Evolutionary conservation across 2,329 filamentous ascomycete species (phyloP).

Genomic region (Verticillium nonalfalfae): DNA sequence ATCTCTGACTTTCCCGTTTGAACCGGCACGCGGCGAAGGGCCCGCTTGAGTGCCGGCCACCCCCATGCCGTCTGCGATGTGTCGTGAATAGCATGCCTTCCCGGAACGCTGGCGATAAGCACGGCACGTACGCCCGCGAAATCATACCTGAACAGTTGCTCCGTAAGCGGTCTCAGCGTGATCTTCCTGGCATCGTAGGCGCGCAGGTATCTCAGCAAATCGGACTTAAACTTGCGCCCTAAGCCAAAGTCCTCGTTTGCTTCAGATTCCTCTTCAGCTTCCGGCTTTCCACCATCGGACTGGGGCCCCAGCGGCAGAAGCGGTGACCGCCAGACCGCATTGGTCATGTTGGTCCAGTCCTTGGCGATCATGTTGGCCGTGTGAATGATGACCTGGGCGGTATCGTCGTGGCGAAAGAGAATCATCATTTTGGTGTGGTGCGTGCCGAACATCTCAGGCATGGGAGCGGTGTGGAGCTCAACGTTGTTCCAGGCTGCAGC

Average conservation of each 20-base stretch:
- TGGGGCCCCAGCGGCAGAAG: conserved; percentile 46
- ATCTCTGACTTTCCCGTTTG: conserved; percentile 36
- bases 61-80: conserved; percentile 61
- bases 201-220: conserved; percentile 65
- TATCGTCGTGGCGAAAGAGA: conserved; percentile 70
- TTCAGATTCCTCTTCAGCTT: not conserved
- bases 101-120: conserved; percentile 74
- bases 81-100: conserved; percentile 47
- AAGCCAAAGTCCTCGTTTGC: conserved; percentile 3
- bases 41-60: conserved; percentile 61
- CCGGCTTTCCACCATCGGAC: too few species aligned
- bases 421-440: conserved; percentile 86
- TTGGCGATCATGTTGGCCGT: conserved; percentile 87
- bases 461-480: conserved; percentile 63
- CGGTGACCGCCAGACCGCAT: conserved; percentile 76
- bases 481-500: conserved; percentile 61
- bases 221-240: conserved; percentile 67
- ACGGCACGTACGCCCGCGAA: conserved; percentile 64
- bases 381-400: conserved; percentile 74
- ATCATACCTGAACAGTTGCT: conserved; percentile 56
- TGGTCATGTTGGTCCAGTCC: conserved; percentile 85
- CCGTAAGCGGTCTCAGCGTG: conserved; percentile 47
- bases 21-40: conserved; percentile 48
- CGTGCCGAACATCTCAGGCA: conserved; percentile 81
- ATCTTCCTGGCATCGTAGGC: conserved; percentile 57